phyloP scores from a whole-genome alignment of 1,139 yeast species.

The Citeromyces hawaiiensis region DNA sequence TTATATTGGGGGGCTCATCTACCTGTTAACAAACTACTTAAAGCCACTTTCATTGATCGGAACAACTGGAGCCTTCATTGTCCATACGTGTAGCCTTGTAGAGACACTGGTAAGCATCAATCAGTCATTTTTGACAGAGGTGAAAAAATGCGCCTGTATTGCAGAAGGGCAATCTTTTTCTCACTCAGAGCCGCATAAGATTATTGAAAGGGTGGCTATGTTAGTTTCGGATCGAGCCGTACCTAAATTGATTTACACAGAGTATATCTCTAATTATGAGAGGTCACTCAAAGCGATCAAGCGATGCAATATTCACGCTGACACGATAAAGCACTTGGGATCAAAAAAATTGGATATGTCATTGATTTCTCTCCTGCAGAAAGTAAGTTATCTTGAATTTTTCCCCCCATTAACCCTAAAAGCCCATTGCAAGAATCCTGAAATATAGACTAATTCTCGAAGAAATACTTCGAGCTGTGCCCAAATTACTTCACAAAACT shows the following conservation, averaged over 20 bases:
- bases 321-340: not conserved
- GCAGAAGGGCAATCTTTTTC: not conserved
- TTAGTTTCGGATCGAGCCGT: not conserved
- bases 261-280: not conserved
- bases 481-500: slow-evolving; percentile 6
- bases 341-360: not conserved
- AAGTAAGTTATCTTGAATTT: slow-evolving; percentile 24
- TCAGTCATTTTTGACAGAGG: not conserved
- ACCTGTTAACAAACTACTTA: not conserved
- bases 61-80: not conserved
- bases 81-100: not conserved
- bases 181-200: not conserved
- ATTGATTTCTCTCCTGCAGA: not conserved
- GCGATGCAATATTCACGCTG: not conserved
- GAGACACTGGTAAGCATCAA: not conserved
- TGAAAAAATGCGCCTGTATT: not conserved
- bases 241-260: not conserved
- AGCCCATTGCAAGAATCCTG: slow-evolving; percentile 37
- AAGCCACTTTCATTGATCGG: not conserved
- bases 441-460: slow-evolving; percentile 38
- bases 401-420: slow-evolving; percentile 34
- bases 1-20: not conserved
- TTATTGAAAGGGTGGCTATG: not conserved
- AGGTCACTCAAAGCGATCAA: not conserved
- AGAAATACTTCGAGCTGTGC: slow-evolving; percentile 6